phyloP scores from a whole-genome alignment of 306 rosid species.

The Leucaena leucocephala region DNA sequence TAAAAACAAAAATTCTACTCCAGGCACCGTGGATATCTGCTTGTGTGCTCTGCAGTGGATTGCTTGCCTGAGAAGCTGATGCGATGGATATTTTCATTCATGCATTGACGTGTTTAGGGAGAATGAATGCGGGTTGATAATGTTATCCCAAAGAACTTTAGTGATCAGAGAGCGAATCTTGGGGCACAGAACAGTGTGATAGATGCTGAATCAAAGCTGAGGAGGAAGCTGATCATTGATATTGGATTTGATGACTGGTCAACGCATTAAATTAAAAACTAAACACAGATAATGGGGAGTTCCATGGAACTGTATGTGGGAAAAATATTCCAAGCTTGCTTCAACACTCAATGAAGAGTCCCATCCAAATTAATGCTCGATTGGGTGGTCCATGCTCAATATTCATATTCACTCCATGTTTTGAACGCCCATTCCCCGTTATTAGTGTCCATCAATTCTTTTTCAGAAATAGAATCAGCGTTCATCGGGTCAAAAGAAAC shows the following conservation, averaged over 20 bases:
- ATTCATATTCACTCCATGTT: neutral
- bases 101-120: too few relatives aligned
- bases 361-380: neutral
- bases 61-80: neutral
- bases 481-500: too few relatives aligned
- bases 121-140: too few relatives aligned
- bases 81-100: too few relatives aligned
- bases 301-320: neutral
- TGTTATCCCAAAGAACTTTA: too few relatives aligned
- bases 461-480: too few relatives aligned
- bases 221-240: neutral
- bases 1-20: too few relatives aligned
- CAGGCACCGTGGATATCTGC: too few relatives aligned
- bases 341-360: neutral
- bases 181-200: too few relatives aligned
- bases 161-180: too few relatives aligned
- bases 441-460: too few relatives aligned
- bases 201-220: neutral
- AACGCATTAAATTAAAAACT: neutral
- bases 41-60: neutral
- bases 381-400: neutral
- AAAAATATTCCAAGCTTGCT: neutral
- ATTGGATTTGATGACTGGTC: neutral
- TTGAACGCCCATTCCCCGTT: neutral
- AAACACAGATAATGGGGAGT: neutral